A percentile compares a stretch with the other conserved stretches of the same genome.
These are phyloP conservation scores for Kodamaea neixiangensis DNA, from an alignment of 805 yeast genomes.

Conservation along the genomic window DNA sequence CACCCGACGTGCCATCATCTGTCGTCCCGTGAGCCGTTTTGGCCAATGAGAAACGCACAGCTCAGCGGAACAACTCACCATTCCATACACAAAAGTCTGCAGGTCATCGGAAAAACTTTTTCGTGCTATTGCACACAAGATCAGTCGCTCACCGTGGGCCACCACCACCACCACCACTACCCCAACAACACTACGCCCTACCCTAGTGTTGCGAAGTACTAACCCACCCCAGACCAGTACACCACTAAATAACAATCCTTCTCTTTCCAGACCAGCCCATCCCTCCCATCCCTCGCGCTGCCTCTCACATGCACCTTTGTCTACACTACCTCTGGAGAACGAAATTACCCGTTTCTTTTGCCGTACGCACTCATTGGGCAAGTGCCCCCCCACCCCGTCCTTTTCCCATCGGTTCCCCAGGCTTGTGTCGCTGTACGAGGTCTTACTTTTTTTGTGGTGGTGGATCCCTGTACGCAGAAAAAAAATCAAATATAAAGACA, in stretches of 20 bases:
- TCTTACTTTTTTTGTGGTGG: neutral
- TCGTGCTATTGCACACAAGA: neutral
- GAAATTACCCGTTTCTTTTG: neutral
- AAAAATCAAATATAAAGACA: neutral
- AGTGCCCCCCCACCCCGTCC: neutral
- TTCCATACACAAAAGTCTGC: neutral
- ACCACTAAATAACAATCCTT: too few species aligned
- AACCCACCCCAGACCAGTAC: too few species aligned
- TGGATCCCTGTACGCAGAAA: neutral
- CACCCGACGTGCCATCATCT: neutral
- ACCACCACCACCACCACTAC: too few species aligned
- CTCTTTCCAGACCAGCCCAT: too few species aligned
- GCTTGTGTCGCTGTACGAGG: neutral
- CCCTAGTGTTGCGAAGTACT: too few species aligned
- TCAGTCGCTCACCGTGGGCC: too few species aligned
- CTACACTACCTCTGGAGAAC: neutral
- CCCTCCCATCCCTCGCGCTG: neutral
- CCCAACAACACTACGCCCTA: too few species aligned
- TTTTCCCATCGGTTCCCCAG: neutral
- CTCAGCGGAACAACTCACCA: neutral
- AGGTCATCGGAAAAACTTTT: conserved; percentile 12
- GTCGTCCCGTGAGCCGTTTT: neutral
- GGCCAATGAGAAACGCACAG: neutral
- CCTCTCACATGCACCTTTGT: conserved; percentile 1
- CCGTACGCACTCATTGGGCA: neutral